phyloP scores from a whole-genome alignment of 2,329 filamentous ascomycete species.

The Lecanicillium sp. region DNA sequence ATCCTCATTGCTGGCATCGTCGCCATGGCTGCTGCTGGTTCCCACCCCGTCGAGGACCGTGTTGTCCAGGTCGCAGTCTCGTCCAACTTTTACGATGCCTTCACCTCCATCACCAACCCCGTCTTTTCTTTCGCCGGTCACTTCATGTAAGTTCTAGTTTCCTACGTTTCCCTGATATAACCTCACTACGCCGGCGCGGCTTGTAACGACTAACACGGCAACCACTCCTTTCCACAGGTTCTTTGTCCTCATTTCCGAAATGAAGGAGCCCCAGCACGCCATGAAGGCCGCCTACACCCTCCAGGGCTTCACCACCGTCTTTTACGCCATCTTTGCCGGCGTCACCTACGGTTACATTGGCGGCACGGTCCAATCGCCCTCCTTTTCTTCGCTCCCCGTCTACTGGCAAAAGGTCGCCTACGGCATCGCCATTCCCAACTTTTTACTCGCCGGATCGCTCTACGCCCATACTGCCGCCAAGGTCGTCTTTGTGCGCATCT shows the following conservation, averaged over 20 bases:
- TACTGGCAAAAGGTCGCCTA: constrained; percentile 42
- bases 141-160: constrained; percentile 27
- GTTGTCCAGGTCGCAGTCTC: constrained; percentile 27
- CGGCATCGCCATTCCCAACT: constrained; percentile 40
- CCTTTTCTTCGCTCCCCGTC: constrained; percentile 35
- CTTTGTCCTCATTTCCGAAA: constrained; percentile 44
- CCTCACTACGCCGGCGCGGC: background rate
- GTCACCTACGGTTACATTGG: constrained; percentile 44
- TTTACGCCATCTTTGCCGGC: constrained; percentile 41
- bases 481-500: constrained; percentile 40
- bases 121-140: constrained; percentile 45
- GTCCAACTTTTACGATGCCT: constrained; percentile 22
- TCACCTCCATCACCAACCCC: constrained; percentile 31
- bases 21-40: constrained; percentile 40
- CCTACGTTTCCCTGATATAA: background rate
- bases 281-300: constrained; percentile 43
- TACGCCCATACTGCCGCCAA: constrained; percentile 45
- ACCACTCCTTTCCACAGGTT: constrained; percentile 19
- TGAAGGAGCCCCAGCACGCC: constrained; percentile 39
- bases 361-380: constrained; percentile 33
- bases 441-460: constrained; percentile 39
- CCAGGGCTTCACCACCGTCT: constrained; percentile 38
- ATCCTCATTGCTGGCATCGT: constrained; percentile 42
- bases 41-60: constrained; percentile 27
- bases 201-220: background rate